These are phyloP conservation scores for Cornus kousa DNA, from an alignment of 148 eudicot genomes.

Conservation along the genomic window DNA sequence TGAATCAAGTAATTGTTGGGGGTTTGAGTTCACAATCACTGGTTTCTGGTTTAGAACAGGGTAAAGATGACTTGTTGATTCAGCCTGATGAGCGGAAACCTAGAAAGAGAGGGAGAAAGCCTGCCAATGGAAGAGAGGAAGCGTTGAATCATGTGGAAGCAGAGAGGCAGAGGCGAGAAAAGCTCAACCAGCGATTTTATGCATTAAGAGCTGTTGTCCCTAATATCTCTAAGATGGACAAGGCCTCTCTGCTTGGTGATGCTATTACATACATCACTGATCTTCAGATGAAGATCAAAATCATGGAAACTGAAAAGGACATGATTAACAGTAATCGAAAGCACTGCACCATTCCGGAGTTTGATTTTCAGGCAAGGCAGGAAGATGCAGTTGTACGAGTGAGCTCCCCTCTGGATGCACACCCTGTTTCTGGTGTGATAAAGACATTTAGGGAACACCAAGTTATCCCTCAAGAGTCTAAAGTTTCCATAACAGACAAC, in stretches of 20 bases:
- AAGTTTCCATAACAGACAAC: conserved; percentile 44
- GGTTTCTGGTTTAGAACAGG: conserved; percentile 36
- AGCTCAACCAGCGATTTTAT: conserved; percentile 92
- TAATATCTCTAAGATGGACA: conserved; percentile 95
- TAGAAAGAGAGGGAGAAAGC: conserved; percentile 84
- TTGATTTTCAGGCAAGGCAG: conserved; percentile 66
- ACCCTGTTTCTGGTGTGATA: conserved; percentile 72
- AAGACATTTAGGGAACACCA: conserved; percentile 65
- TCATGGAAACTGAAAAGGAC: conserved; percentile 73
- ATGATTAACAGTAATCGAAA: conserved; percentile 32
- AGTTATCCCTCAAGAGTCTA: conserved; percentile 53
- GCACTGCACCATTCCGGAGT: conserved; percentile 33
- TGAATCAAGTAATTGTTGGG: conserved; percentile 37
- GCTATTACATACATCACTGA: conserved; percentile 87
- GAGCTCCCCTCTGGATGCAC: conserved; percentile 70
- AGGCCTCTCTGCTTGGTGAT: conserved; percentile 91
- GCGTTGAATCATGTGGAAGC: conserved; percentile 90
- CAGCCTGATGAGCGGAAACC: conserved; percentile 62
- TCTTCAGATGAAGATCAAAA: conserved; percentile 66
- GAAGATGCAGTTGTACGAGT: conserved; percentile 71
- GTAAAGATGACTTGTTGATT: conserved; percentile 40
- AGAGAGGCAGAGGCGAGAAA: conserved; percentile 89
- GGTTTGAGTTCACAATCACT: conserved; percentile 29
- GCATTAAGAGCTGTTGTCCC: conserved; percentile 95
- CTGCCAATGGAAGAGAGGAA: conserved; percentile 90